Base-by-base conservation (phyloP, 805 yeast species). In the Yamadazyma laniorum region DNA sequence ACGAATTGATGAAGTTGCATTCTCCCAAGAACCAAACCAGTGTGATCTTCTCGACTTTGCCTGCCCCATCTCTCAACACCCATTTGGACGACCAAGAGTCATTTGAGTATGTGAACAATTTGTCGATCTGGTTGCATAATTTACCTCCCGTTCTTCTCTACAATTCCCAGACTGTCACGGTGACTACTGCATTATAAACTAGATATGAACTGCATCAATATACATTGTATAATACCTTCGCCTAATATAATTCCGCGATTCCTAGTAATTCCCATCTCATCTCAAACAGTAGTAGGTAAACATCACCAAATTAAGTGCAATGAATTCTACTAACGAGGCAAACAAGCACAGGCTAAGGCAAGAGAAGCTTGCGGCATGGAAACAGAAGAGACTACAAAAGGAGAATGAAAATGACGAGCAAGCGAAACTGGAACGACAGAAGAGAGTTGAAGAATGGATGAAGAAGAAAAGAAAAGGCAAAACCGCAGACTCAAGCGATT, bases 91-190 rank as follows among this genome's bases (percentile, higher is more conserved):
- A 78, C 32, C 72, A 67, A 4, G 90, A 80, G 15, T 77, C 95
- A 36, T 61, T 79, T 29, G 88, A 85, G 25, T 91, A 89, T 55
- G 78, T 85, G 12, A 79, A 80, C 40, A 82, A 82, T 49, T 66
- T 91, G 35, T 84, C 89, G 32, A 60, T 85, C 5, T 87, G 96
- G 93, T 71, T 91, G 40, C 77, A 79, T 30, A 87, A 77, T 4
- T 63, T 93, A 27, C 96, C 96, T 0, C 96, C 98, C 0, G 73
- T 79, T 1, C 56, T 93, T 56, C 61, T 93, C 44, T 73, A 93
- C 38, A 91, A 93, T 54, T 87, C 97, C 0, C 95, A 88, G 64
- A 84, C 95, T 0, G 89, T 93, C 72, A 93, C 99, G 0, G 99
- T 91, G 2, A 91, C 99, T 0, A 90, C 97, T 5, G 93, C 95